Percentiles rank a stretch among this genome's conserved stretches.
phyloP scores from a whole-genome alignment of 2,329 filamentous ascomycete genomes.

The Zopfia rhizophila region DNA sequence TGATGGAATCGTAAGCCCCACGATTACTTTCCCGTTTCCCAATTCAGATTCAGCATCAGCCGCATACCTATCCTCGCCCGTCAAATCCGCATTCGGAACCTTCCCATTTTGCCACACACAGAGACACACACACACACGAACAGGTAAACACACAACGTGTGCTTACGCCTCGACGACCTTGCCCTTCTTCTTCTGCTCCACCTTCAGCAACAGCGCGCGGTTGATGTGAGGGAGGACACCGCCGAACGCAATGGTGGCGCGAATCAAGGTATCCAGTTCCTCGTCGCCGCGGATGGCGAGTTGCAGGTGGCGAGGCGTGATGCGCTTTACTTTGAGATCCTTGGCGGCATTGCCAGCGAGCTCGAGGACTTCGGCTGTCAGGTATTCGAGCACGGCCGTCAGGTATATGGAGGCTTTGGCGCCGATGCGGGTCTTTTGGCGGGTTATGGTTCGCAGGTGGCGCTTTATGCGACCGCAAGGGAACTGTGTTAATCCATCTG shows the following conservation, averaged over 20 bases:
- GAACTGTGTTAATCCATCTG: slow-evolving; percentile 70
- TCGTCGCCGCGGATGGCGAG: slow-evolving; percentile 98
- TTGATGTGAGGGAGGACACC: slow-evolving; percentile 99
- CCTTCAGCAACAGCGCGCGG: slow-evolving; percentile 92
- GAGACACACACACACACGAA: too few relatives aligned
- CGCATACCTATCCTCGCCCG: neutral
- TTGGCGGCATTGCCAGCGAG: slow-evolving; percentile 98
- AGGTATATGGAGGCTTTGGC: slow-evolving; percentile 99
- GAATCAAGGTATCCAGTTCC: slow-evolving; percentile 96
- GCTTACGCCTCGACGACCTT: slow-evolving; percentile 56
- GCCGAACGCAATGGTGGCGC: slow-evolving; percentile 97
- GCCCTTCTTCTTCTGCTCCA: slow-evolving; percentile 98
- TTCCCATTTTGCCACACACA: too few relatives aligned
- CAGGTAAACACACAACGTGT: neutral
- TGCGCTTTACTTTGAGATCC: slow-evolving; percentile 99
- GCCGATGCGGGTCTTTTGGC: slow-evolving; percentile 99
- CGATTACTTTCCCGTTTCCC: neutral
- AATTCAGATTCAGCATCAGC: neutral
- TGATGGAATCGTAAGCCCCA: neutral
- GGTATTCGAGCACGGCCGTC: slow-evolving; percentile 96
- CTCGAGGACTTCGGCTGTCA: slow-evolving; percentile 97
- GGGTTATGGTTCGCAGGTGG: slow-evolving; percentile 98
- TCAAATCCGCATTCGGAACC: neutral
- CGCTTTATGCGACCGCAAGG: slow-evolving; percentile 99
- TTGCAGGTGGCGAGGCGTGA: slow-evolving; percentile 96